Evolutionary conservation across 2,329 filamentous ascomycete species (phyloP), one percentile per base, ranked within the genome.

Genomic region (Pyrenophora graminea): DNA sequence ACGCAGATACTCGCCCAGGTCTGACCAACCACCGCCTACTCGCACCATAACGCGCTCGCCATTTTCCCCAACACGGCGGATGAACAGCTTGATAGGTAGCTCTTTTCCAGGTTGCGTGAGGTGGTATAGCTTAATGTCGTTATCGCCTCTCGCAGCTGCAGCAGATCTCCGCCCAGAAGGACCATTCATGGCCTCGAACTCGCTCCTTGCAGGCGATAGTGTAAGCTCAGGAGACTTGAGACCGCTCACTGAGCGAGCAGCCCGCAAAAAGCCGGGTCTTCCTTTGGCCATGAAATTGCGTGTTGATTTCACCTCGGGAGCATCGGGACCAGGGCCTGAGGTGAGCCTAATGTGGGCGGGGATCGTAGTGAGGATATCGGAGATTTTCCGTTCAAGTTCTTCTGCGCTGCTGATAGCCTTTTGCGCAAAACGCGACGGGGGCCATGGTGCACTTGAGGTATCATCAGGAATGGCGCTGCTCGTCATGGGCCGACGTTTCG

Each of bases 11-110:
- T 97, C 94, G 32, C 89, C 93, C 17, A 99, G 79, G 72, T 99
- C 94, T 12, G 92, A 91, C 94, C 94, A 99, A n/a, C 94, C 94
- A 52, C 94, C 94, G 10, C 94, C 94, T 10, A 99, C 93, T 31
- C 94, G 89, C 6, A 99, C 94, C 94, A 99, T 97, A 55, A 97
- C 91, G 44, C 94, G 86, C 73, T 97, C 91, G 13, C 90, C 90
- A 49, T 85, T 82, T 71, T 96, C 91, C 42, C 94, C 94, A 2
- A 99, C 92, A 1, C 91, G 86, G 13, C 94, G 88, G 45, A 99
- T 92, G 66, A 95, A 96, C 4, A 99, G 83, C 74, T 97, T 97
- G 68, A 97, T 92, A 0, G 94, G 94, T 10, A 90, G 85, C 58
- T 94, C 87, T 49, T 90, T 90, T 31, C 88, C 91, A 15, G 88